Percentiles rank a stretch among this genome's conserved stretches.
Conservation (phyloP, 202 grass and related monocot species). For the Elaeis oleifera region DNA sequence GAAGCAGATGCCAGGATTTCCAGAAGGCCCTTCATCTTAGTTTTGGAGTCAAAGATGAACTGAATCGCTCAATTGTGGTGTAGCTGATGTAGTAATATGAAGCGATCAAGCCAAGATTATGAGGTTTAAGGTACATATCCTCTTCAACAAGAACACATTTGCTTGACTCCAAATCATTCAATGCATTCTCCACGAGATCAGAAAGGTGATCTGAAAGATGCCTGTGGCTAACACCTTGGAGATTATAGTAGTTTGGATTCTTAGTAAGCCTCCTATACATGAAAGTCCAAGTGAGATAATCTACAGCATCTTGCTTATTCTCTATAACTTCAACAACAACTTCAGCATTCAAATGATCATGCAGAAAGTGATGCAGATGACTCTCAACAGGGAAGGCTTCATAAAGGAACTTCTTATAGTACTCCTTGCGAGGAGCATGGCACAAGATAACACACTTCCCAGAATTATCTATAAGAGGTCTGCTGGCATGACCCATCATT, state of each 20-base stretch:
- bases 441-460: slow-evolving; percentile 87
- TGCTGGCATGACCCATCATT: slow-evolving; percentile 93
- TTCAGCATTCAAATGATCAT: slow-evolving; percentile 84
- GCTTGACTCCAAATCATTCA: slow-evolving; percentile 63
- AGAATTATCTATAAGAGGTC: slow-evolving; percentile 81
- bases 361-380: slow-evolving; percentile 81
- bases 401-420: slow-evolving; percentile 91
- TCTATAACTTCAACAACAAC: slow-evolving; percentile 61
- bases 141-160: slow-evolving; percentile 81
- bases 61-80: slow-evolving; percentile 66
- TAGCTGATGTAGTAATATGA: slow-evolving; percentile 91
- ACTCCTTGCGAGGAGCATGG: slow-evolving; percentile 81
- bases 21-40: slow-evolving; percentile 82
- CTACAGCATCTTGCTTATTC: slow-evolving; percentile 94
- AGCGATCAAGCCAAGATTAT: slow-evolving; percentile 87
- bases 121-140: slow-evolving; percentile 79
- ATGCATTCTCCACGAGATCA: slow-evolving; percentile 52
- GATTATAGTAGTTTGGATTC: slow-evolving; percentile 90
- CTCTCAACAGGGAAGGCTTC: slow-evolving; percentile 92
- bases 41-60: slow-evolving; percentile 65
- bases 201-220: slow-evolving; percentile 87
- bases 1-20: slow-evolving; percentile 73
- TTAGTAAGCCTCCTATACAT: slow-evolving; percentile 78
- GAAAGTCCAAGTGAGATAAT: slow-evolving; percentile 92
- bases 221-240: slow-evolving; percentile 79